Evolutionary conservation across 345 rosid species (phyloP).

Genomic region (Eucalyptus virginea): DNA sequence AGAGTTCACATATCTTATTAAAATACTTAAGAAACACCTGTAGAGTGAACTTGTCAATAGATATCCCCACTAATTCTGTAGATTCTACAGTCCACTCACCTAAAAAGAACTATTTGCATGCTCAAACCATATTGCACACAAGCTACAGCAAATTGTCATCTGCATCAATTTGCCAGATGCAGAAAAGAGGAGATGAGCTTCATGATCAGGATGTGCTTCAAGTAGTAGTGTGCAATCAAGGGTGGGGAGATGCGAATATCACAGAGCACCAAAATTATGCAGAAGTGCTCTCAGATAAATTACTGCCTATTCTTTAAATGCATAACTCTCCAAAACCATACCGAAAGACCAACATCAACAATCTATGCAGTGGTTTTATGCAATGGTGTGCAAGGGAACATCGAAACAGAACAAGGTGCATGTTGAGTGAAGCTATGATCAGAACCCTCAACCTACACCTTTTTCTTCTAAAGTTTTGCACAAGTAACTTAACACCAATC

Average conservation of each 20-base stretch:
- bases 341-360: not conserved
- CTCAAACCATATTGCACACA: not conserved
- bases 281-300: not conserved
- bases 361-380: not conserved
- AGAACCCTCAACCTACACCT: not conserved
- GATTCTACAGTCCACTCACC: not conserved
- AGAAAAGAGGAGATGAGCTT: not conserved
- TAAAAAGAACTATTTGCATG: not conserved
- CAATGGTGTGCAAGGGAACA: not conserved
- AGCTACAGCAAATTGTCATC: not conserved
- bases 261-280: not conserved
- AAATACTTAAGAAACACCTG: not conserved
- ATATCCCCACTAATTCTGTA: not conserved
- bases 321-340: not conserved
- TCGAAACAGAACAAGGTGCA: not conserved
- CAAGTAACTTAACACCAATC: not conserved
- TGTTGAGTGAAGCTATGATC: not conserved
- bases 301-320: not conserved
- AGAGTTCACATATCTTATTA: not conserved
- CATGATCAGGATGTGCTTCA: not conserved
- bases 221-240: not conserved
- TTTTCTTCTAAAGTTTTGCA: not conserved
- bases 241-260: not conserved
- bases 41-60: not conserved
- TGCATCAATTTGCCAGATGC: not conserved